Percentiles rank a stretch among this genome's conserved stretches.
Evolutionary conservation across 2,329 filamentous ascomycete genomes (phyloP).

Genomic region (Stagonosporopsis rhizophila): DNA sequence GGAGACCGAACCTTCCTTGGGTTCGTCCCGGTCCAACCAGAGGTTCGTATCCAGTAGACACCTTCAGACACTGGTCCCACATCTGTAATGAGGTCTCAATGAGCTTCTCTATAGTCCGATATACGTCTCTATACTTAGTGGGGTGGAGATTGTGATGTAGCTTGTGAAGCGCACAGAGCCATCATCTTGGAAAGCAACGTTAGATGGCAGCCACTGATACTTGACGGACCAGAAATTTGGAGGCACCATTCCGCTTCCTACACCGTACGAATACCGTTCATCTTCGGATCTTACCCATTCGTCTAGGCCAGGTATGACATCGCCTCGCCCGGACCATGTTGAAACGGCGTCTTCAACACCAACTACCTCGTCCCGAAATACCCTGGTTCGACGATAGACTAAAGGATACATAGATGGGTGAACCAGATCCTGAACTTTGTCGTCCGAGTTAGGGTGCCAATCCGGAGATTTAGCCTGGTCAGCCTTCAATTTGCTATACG

Average conservation of each 20-base stretch:
- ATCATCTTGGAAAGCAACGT: conserved; percentile 50
- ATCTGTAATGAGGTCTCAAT: background rate
- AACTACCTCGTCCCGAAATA: conserved; percentile 24
- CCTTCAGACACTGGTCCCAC: conserved; percentile 1
- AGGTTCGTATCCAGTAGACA: background rate
- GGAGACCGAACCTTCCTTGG: background rate
- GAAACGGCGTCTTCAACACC: conserved; percentile 37
- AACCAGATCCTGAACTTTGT: conserved; percentile 60
- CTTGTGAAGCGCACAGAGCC: conserved; percentile 47
- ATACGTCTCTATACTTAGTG: conserved; percentile 22
- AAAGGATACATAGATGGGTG: conserved; percentile 71
- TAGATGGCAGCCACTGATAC: conserved; percentile 60
- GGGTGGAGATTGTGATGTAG: conserved; percentile 63
- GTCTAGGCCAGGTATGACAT: conserved; percentile 22
- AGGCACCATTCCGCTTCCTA: conserved; percentile 14
- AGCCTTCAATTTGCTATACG: conserved; percentile 58
- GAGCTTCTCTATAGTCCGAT: conserved; percentile 23
- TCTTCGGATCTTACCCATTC: background rate
- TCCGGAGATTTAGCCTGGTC: conserved; percentile 59
- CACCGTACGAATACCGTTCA: conserved; percentile 2
- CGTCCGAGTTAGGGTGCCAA: conserved; percentile 66
- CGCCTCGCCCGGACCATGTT: conserved; percentile 41
- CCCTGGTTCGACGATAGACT: conserved; percentile 54
- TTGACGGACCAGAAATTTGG: conserved; percentile 38
- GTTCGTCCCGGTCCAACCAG: background rate